phyloP scores from a whole-genome alignment of 805 yeast species.

The Yarrowia hollandica region DNA sequence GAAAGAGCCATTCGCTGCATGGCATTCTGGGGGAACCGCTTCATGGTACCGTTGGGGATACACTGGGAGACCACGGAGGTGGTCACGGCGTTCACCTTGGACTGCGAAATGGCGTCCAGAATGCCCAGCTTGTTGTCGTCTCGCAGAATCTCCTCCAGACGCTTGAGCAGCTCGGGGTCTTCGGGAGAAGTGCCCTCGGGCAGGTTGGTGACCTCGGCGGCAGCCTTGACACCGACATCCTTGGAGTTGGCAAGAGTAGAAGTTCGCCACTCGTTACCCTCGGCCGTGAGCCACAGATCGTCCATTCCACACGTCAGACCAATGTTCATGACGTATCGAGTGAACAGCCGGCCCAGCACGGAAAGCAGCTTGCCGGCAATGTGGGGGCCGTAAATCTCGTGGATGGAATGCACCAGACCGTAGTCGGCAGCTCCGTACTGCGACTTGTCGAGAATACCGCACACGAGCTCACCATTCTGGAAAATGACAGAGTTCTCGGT shows the following conservation, averaged over 20 bases:
- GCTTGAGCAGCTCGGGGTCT: constrained; percentile 76
- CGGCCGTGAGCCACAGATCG: constrained; percentile 85
- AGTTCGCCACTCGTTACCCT: constrained; percentile 86
- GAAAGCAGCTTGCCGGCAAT: constrained; percentile 71
- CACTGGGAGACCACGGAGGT: constrained; percentile 92
- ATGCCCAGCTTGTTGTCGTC: constrained; percentile 91
- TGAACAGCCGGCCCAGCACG: constrained; percentile 92
- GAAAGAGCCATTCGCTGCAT: constrained; percentile 99
- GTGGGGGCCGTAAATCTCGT: constrained; percentile 90
- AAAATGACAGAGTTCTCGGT: constrained; percentile 83
- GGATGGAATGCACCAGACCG: constrained; percentile 94
- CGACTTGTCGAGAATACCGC: constrained; percentile 95
- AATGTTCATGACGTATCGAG: constrained; percentile 85
- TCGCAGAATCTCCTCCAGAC: constrained; percentile 91
- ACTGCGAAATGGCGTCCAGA: constrained; percentile 91
- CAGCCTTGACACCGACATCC: constrained; percentile 88
- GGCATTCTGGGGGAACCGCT: constrained; percentile 89
- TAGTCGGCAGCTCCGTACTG: constrained; percentile 98
- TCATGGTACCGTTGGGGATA: constrained; percentile 96
- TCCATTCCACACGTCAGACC: constrained; percentile 99
- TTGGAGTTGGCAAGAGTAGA: constrained; percentile 76
- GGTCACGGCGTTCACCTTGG: constrained; percentile 87
- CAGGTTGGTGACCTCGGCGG: constrained; percentile 89
- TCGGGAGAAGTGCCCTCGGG: constrained; percentile 49
- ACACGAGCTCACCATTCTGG: constrained; percentile 79